phyloP scores from a whole-genome alignment of 2,329 filamentous ascomycete species.

The Aureobasidium sp. region DNA sequence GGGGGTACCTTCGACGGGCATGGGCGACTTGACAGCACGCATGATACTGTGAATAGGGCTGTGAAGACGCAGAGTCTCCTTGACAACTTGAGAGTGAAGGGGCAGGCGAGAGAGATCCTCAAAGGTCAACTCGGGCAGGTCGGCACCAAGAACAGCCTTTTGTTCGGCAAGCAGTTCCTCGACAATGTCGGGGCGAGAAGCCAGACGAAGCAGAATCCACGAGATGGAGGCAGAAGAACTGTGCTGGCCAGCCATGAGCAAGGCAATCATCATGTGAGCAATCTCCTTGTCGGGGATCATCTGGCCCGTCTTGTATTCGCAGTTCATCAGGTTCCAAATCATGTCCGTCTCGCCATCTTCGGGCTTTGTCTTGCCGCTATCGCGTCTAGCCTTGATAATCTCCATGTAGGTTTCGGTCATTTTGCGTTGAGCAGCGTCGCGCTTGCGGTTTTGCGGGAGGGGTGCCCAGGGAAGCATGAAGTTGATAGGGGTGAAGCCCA shows the following conservation, averaged over 20 bases:
- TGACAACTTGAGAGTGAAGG: conserved; percentile 77
- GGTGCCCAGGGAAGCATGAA: conserved; percentile 86
- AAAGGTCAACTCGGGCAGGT: conserved; percentile 67
- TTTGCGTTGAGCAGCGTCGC: conserved; percentile 71
- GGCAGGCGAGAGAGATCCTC: conserved; percentile 73
- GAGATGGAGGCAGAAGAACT: conserved; percentile 76
- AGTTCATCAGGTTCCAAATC: conserved; percentile 85
- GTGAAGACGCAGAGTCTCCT: conserved; percentile 85
- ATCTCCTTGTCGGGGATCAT: conserved; percentile 76
- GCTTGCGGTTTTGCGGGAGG: conserved; percentile 77
- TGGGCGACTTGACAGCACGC: conserved; percentile 82
- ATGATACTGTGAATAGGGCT: conserved; percentile 93
- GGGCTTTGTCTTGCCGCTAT: conserved; percentile 34
- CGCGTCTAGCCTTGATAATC: conserved; percentile 67
- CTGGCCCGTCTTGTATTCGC: conserved; percentile 74
- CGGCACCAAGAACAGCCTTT: conserved; percentile 61
- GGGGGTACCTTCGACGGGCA: conserved; percentile 74
- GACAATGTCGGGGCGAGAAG: conserved; percentile 66
- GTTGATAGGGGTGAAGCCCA: conserved; percentile 84
- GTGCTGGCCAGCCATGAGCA: conserved; percentile 89
- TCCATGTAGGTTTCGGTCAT: conserved; percentile 77
- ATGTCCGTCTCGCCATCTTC: conserved; percentile 56
- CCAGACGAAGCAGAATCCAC: conserved; percentile 79
- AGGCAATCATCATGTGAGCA: conserved; percentile 88
- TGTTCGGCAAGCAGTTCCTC: conserved; percentile 84